A percentile compares a stretch with the other conserved stretches of the same genome.
Evolutionary conservation across 2,329 filamentous ascomycete species (phyloP).

Genomic region (Fusarium compactum): DNA sequence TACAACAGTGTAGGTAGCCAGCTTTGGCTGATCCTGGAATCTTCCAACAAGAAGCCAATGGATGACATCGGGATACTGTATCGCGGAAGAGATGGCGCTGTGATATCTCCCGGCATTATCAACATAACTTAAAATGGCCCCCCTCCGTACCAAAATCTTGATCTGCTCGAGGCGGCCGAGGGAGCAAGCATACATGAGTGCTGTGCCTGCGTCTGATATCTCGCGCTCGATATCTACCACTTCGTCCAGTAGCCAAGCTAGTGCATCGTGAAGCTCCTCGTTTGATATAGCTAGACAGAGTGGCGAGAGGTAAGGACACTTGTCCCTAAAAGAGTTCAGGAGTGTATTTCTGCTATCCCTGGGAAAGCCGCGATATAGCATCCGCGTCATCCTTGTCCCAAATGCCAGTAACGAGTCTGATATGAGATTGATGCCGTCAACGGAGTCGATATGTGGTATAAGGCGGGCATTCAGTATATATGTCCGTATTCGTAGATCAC

Average conservation of each 20-base stretch:
- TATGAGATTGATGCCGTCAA: too few species aligned
- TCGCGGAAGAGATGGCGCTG: background rate
- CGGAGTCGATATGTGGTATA: background rate
- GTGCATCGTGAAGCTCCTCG: background rate
- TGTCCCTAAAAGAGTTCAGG: background rate
- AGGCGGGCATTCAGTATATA: background rate
- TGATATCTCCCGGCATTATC: fast-evolving
- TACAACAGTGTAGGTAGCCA: background rate
- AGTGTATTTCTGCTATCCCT: background rate
- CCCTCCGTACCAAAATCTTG: background rate
- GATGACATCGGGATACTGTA: background rate
- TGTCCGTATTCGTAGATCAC: background rate
- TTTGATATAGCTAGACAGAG: background rate
- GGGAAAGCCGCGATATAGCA: background rate
- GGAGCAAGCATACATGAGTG: background rate
- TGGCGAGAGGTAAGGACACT: background rate
- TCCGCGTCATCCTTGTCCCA: background rate
- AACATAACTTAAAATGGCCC: background rate
- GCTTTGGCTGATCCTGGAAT: background rate
- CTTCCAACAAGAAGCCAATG: background rate
- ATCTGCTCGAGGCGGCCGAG: background rate
- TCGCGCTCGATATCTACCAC: background rate
- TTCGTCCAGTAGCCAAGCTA: background rate
- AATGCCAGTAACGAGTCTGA: background rate
- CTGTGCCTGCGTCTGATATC: background rate